Evolutionary conservation across 768 basidiomycete genomes (phyloP).

Genomic region (Nidularia sp.): DNA sequence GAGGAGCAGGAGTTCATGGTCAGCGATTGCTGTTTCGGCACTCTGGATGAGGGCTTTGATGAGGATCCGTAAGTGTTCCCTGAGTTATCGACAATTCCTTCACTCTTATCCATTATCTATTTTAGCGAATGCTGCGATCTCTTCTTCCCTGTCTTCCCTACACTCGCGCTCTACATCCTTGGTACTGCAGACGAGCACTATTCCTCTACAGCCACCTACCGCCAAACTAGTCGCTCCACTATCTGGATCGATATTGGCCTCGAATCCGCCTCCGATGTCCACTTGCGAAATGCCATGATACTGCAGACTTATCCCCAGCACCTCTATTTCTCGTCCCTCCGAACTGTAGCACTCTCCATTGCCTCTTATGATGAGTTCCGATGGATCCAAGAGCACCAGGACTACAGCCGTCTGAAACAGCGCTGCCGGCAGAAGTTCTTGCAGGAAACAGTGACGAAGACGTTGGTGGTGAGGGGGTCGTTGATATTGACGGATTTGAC

Average conservation of each 20-base stretch:
- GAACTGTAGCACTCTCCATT: slow-evolving; percentile 46
- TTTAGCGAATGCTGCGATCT: slow-evolving; percentile 41
- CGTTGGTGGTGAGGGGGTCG: slow-evolving; percentile 44
- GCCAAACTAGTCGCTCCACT: slow-evolving; percentile 12
- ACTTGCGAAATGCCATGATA: slow-evolving; percentile 55
- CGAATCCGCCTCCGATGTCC: slow-evolving; percentile 53
- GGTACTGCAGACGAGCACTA: slow-evolving; percentile 20
- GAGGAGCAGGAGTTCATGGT: slow-evolving; percentile 57
- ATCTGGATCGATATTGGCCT: slow-evolving; percentile 43
- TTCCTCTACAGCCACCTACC: slow-evolving; percentile 7
- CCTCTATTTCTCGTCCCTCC: slow-evolving; percentile 51
- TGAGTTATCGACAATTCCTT: neutral
- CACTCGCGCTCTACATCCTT: slow-evolving; percentile 49
- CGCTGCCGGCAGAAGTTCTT: slow-evolving; percentile 54
- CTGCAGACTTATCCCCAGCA: slow-evolving; percentile 47
- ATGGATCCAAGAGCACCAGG: slow-evolving; percentile 49
- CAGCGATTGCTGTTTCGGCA: slow-evolving; percentile 49
- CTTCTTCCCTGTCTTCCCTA: slow-evolving; percentile 54
- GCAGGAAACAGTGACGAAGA: slow-evolving; percentile 53
- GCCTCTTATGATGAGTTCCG: slow-evolving; percentile 56
- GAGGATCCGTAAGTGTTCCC: slow-evolving; percentile 33
- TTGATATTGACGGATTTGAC: slow-evolving; percentile 50
- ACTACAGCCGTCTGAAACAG: slow-evolving; percentile 52
- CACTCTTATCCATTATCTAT: neutral
- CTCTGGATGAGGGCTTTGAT: slow-evolving; percentile 44